These are phyloP conservation scores for Quercus phellos DNA, from an alignment of 331 rosid species.

Conservation along the genomic window DNA sequence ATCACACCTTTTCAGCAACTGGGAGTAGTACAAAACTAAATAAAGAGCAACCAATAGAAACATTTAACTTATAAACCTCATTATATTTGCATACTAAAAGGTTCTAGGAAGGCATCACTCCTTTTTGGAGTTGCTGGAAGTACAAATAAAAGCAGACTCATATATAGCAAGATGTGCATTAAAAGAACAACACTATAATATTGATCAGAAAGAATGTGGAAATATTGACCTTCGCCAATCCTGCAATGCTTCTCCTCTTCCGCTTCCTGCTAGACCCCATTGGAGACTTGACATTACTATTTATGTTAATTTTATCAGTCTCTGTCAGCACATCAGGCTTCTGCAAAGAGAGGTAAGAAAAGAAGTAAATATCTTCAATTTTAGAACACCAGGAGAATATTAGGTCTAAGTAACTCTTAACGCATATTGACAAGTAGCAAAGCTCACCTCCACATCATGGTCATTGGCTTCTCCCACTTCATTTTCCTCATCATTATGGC, in stretches of 20 bases:
- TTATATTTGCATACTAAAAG: background rate
- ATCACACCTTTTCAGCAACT: background rate
- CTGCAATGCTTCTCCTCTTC: constrained; percentile 69
- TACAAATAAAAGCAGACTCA: background rate
- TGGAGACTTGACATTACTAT: constrained; percentile 40
- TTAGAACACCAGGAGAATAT: constrained; percentile 4
- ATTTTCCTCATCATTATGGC: constrained; percentile 33
- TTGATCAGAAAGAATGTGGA: constrained; percentile 7
- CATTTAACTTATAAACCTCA: background rate
- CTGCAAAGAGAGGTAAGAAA: constrained; percentile 47
- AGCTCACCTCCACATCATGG: constrained; percentile 45
- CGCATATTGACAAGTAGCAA: background rate
- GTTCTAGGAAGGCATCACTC: background rate
- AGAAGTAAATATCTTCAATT: constrained; percentile 16
- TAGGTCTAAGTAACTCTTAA: background rate
- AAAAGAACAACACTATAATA: constrained; percentile 7
- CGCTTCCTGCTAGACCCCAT: constrained; percentile 48
- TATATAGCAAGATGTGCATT: background rate
- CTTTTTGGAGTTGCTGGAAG: background rate
- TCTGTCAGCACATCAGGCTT: constrained; percentile 32
- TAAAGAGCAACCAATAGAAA: background rate
- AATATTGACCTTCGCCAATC: constrained; percentile 61
- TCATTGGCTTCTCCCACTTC: constrained; percentile 43
- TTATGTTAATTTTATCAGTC: constrained; percentile 35
- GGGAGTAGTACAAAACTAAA: background rate